phyloP scores from a whole-genome alignment of 1,139 yeast genomes.

The Lodderomyces pseudojiufengensis region DNA sequence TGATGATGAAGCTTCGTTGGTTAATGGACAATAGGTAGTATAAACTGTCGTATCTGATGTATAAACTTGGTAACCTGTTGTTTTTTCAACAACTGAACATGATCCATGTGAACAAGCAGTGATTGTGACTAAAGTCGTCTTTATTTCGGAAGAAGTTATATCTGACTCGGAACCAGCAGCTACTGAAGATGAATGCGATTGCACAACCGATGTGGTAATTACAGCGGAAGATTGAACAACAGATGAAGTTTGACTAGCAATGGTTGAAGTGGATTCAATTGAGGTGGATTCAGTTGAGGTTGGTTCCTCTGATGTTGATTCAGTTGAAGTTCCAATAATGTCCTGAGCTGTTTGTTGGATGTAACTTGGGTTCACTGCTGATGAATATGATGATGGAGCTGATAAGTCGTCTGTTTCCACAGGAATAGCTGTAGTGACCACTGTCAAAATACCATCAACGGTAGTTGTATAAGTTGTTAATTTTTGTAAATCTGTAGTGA shows the following conservation, averaged over 20 bases:
- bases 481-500: constrained; percentile 34
- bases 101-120: constrained; percentile 20
- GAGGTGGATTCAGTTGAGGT: no score
- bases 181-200: no score
- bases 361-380: no score
- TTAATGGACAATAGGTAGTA: constrained; percentile 19
- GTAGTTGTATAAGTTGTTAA: constrained; percentile 39
- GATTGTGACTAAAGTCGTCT: constrained; percentile 17
- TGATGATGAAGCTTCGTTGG: constrained; percentile 12
- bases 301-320: no score
- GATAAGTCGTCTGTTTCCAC: constrained; percentile 12
- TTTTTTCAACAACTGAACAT: constrained; percentile 25
- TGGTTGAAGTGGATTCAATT: no score
- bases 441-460: constrained; percentile 40
- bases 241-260: no score
- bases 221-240: no score
- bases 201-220: no score
- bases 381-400: background rate
- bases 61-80: constrained; percentile 36
- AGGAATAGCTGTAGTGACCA: constrained; percentile 16
- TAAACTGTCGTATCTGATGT: constrained; percentile 20
- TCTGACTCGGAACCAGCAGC: constrained; percentile 6
- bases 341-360: no score
- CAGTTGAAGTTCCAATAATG: no score
- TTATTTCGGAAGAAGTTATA: constrained; percentile 15